Percentiles rank a stretch among this genome's conserved stretches.
Conservation (phyloP, 306 rosid genomes). For the Elaeagnus macrophylla region DNA sequence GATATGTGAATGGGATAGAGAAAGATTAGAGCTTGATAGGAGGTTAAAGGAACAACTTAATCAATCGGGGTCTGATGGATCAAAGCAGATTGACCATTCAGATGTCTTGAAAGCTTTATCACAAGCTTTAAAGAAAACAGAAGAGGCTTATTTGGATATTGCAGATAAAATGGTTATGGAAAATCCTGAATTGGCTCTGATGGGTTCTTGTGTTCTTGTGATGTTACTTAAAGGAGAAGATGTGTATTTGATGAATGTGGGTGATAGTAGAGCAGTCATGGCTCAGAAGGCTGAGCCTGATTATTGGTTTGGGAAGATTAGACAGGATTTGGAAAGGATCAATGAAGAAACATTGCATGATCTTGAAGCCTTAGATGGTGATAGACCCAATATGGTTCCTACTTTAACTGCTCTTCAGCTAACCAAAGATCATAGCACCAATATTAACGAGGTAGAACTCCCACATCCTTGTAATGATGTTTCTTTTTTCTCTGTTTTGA, state of each 20-base stretch:
- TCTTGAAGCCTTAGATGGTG: constrained; percentile 67
- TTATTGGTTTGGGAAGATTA: constrained; percentile 83
- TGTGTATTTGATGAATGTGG: constrained; percentile 89
- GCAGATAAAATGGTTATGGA: constrained; percentile 76
- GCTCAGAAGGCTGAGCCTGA: constrained; percentile 89
- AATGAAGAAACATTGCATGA: constrained; percentile 87
- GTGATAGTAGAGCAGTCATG: constrained; percentile 85
- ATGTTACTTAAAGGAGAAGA: constrained; percentile 97
- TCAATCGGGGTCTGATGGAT: constrained; percentile 32
- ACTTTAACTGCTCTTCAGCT: constrained; percentile 64
- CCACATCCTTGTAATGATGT: neutral
- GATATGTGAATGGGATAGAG: constrained; percentile 92
- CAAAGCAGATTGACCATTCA: constrained; percentile 34
- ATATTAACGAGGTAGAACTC: constrained; percentile 50
- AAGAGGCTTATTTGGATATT: constrained; percentile 70
- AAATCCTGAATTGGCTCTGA: constrained; percentile 88
- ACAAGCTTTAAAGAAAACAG: constrained; percentile 73
- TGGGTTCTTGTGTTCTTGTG: constrained; percentile 99
- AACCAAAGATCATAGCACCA: constrained; percentile 83
- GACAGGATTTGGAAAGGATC: constrained; percentile 86
- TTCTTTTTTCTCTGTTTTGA: neutral
- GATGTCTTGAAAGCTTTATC: constrained; percentile 84
- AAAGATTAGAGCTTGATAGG: constrained; percentile 76
- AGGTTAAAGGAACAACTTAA: constrained; percentile 62
- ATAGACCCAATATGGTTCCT: constrained; percentile 37